Evolutionary conservation across 768 basidiomycete species (phyloP).

Genomic region (Coprinopsis marcescibilis): DNA sequence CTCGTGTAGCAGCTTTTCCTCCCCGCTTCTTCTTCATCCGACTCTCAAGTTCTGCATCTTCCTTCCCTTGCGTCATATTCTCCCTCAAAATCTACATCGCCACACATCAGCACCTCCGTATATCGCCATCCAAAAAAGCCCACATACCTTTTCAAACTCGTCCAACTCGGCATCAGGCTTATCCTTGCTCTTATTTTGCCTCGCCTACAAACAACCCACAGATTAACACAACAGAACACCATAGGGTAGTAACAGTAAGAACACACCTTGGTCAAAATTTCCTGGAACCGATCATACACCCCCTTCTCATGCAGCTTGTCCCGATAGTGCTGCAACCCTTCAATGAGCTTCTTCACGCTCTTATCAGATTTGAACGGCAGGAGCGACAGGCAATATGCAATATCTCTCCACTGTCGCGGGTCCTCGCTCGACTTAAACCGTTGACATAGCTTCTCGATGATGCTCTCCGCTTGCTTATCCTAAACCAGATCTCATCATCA

Average conservation of each 20-base stretch:
- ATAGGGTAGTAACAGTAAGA: conserved; percentile 4
- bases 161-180: conserved; percentile 92
- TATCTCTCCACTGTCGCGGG: conserved; percentile 94
- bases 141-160: conserved; percentile 81
- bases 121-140: background rate
- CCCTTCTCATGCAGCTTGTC: conserved; percentile 90
- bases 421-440: conserved; percentile 87
- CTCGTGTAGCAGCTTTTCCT: conserved; percentile 56
- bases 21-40: conserved; percentile 81
- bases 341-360: conserved; percentile 93
- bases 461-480: conserved; percentile 98
- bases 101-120: conserved; percentile 1
- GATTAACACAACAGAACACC: background rate
- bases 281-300: conserved; percentile 78
- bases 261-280: conserved; percentile 83
- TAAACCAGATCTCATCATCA: conserved; percentile 23
- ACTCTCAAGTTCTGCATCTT: conserved; percentile 87
- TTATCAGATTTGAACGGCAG: conserved; percentile 96
- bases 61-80: conserved; percentile 77
- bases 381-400: conserved; percentile 90
- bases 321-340: conserved; percentile 86
- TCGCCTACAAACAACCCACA: conserved; percentile 43
- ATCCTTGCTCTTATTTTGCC: conserved; percentile 85
- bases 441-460: conserved; percentile 97
- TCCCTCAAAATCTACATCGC: conserved; percentile 71